phyloP scores from a whole-genome alignment of 108 stramenopile genomes.

The Pseudonitzschia multistriata region DNA sequence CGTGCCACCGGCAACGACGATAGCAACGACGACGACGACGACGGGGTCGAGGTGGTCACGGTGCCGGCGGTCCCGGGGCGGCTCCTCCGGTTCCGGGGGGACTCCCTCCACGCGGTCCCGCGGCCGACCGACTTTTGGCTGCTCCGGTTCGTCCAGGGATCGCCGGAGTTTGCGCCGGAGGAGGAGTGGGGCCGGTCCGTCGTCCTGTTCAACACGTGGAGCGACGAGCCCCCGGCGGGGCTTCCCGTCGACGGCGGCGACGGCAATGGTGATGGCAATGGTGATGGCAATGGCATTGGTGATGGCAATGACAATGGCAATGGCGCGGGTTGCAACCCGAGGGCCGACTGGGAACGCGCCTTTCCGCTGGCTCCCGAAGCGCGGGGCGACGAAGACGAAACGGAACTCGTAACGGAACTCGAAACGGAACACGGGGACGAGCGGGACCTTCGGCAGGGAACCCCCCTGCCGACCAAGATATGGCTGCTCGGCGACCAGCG shows the following conservation, averaged over 20 bases:
- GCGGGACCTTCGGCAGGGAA: background rate
- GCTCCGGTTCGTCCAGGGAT: conserved; percentile 55
- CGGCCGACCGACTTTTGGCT: conserved; percentile 72
- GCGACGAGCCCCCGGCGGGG: conserved; percentile 55
- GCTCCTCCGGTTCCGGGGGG: conserved; percentile 67
- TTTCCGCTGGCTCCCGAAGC: background rate
- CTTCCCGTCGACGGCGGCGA: conserved; percentile 30
- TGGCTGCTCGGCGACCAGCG: conserved; percentile 70
- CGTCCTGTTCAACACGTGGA: conserved; percentile 80
- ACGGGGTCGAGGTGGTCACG: conserved; percentile 41
- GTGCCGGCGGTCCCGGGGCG: conserved; percentile 69
- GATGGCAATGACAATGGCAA: background rate
- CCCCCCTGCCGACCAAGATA: conserved; percentile 41
- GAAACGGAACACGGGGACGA: too few species aligned
- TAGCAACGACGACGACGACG: conserved; percentile 8
- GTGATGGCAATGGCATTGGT: background rate
- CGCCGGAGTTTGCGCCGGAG: conserved; percentile 34
- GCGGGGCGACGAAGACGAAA: too few species aligned
- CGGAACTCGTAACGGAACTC: too few species aligned
- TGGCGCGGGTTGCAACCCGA: background rate
- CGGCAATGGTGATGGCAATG: background rate
- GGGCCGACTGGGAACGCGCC: background rate
- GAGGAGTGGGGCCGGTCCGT: conserved; percentile 69
- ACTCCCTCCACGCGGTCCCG: conserved; percentile 74
- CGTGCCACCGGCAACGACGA: background rate